Evolutionary conservation across 768 basidiomycete genomes (phyloP), one percentile per base, ranked within the genome.

Genomic region (Pulveroboletus sp.): DNA sequence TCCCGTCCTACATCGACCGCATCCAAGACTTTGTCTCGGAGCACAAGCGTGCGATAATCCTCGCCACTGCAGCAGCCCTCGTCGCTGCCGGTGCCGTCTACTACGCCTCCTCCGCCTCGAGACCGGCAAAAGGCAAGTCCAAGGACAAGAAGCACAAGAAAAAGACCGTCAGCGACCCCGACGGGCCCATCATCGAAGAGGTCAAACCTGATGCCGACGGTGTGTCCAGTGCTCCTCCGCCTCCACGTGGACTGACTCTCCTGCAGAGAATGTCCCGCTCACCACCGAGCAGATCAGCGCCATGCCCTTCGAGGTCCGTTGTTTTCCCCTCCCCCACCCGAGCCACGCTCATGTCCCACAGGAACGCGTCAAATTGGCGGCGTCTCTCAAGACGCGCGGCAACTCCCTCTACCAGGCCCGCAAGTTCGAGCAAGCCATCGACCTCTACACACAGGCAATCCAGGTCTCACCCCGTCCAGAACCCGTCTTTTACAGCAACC

Each of bases 401-500:
- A 91, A 91, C 56, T 61, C 72, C 16, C 81, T 84, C 13, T 91
- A 90, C 70, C 76, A 81, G 58, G 69, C 70, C 37, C 79, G 77
- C 56, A 78, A 78, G 58, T 89, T 82, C 57, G 63, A 69, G 6
- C 69, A 72, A 37, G 88, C 88, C 10, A 77, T 76, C 23, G 75
- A 81, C 20, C 71, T 79, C 47, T 90, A 91, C 71, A 86, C 86
- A 11, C 80, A 78, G 49, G 89, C 89, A 31, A 89, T 91, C 54
- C 73, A 78, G 39, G 75, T 87, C 17, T 75, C 88, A 5, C 84
- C 88, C 8, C 84, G 81, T 64, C 81, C 85, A 7, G 92, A 95
- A 62, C 85, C 96, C 24, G 91, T 97, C 27, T 99, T 86, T 73
- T 97, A 84, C 79, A 91, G 89, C 70, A 99, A 99, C 70, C 85